These are phyloP conservation scores for Termitomyces sp. DNA, from an alignment of 768 basidiomycete species.

Conservation along the genomic window DNA sequence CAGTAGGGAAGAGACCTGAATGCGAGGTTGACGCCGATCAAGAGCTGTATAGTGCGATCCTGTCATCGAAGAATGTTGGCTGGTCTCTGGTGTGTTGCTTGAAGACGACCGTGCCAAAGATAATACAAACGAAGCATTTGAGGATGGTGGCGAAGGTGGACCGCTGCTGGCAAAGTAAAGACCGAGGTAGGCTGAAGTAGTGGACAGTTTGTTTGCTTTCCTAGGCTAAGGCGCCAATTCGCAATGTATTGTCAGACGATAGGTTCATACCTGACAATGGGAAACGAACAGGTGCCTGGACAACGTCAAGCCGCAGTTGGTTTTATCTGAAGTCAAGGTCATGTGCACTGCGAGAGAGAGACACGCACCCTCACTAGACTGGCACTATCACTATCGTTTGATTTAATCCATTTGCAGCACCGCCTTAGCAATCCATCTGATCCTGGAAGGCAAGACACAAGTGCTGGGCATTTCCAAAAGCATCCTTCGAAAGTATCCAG, in stretches of 20 bases:
- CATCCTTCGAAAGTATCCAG: slow-evolving; percentile 3
- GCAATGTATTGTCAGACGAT: slow-evolving; percentile 19
- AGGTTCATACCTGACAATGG: slow-evolving; percentile 19
- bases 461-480: slow-evolving; percentile 1
- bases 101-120: slow-evolving; percentile 31
- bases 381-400: slow-evolving; percentile 11
- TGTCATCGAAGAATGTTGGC: slow-evolving; percentile 31
- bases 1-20: slow-evolving; percentile 56
- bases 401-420: slow-evolving; percentile 13
- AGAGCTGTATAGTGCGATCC: slow-evolving; percentile 31
- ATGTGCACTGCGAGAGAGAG: slow-evolving; percentile 8
- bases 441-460: slow-evolving; percentile 8
- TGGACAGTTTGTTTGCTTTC: neutral
- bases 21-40: slow-evolving; percentile 40
- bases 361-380: slow-evolving; percentile 21
- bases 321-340: slow-evolving; percentile 13
- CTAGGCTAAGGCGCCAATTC: slow-evolving; percentile 5
- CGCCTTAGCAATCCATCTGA: slow-evolving; percentile 6
- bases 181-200: neutral
- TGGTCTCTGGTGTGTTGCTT: slow-evolving; percentile 40
- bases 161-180: slow-evolving; percentile 26
- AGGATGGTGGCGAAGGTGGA: slow-evolving; percentile 46
- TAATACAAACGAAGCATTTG: slow-evolving; percentile 32
- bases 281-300: slow-evolving; percentile 20
- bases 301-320: slow-evolving; percentile 12